A percentile compares a stretch with the other conserved stretches of the same genome.
phyloP scores from a whole-genome alignment of 192 early-diverging fungal genomes.

The Podila epicladia region DNA sequence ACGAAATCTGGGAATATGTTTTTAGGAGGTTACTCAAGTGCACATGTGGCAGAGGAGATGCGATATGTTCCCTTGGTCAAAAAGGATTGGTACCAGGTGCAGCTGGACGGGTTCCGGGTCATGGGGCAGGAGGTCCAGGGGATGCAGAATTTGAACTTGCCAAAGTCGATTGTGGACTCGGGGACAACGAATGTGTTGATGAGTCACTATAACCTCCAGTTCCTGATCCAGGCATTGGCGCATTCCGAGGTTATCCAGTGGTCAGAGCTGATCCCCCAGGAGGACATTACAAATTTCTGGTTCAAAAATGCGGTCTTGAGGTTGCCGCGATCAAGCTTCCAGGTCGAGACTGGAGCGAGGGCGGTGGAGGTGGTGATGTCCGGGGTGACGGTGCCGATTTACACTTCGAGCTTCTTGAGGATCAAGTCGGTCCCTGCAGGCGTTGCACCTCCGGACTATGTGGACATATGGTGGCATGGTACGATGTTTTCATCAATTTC shows the following conservation, averaged over 20 bases:
- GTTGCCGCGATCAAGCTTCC: conserved; percentile 32
- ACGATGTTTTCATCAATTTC: neutral
- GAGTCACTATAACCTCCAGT: conserved; percentile 44
- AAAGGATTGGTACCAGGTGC: conserved; percentile 48
- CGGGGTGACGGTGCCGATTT: conserved; percentile 31
- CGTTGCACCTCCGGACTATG: conserved; percentile 28
- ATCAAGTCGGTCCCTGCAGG: conserved; percentile 27
- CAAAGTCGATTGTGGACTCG: conserved; percentile 43
- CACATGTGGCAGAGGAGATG: conserved; percentile 37
- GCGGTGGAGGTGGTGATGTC: conserved; percentile 27
- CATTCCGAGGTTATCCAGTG: conserved; percentile 14
- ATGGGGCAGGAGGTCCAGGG: conserved; percentile 27
- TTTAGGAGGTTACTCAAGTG: conserved; percentile 29
- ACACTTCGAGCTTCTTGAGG: conserved; percentile 33
- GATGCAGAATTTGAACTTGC: conserved; percentile 44
- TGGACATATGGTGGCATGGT: conserved; percentile 50
- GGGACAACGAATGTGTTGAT: conserved; percentile 50
- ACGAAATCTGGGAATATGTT: conserved; percentile 49
- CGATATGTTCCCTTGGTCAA: conserved; percentile 39
- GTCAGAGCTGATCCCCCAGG: conserved; percentile 23
- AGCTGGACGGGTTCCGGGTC: conserved; percentile 43
- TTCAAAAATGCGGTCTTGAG: conserved; percentile 36
- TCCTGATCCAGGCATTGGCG: conserved; percentile 34
- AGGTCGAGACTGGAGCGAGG: conserved; percentile 12
- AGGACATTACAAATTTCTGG: conserved; percentile 42